Conservation (phyloP, 805 yeast genomes). For the Saturnispora kantuleensis region DNA sequence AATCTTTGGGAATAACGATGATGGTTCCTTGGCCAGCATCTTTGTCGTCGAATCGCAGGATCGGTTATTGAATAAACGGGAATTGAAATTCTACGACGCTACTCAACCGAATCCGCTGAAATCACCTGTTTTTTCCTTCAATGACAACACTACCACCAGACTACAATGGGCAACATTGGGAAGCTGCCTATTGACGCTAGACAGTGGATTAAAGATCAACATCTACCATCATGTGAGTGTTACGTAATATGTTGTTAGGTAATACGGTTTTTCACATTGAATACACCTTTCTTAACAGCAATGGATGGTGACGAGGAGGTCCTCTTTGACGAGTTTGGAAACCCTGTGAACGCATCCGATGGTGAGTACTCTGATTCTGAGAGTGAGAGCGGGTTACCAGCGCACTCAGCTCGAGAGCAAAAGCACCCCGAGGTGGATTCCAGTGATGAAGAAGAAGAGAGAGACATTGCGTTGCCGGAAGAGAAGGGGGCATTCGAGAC, state of each 20-base stretch:
- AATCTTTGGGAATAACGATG: background rate
- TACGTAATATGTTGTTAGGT: background rate
- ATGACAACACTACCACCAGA: background rate
- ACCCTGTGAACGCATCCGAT: constrained; percentile 42
- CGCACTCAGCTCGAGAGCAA: background rate
- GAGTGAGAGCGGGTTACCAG: constrained; percentile 8
- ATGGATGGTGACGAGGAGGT: constrained; percentile 37
- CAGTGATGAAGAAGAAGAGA: constrained; percentile 13
- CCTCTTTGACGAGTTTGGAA: constrained; percentile 77
- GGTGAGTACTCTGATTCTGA: constrained; percentile 32
- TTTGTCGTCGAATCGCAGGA: constrained; percentile 11
- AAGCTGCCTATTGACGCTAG: too few species aligned
- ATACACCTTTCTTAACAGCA: background rate
- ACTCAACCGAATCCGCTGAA: background rate
- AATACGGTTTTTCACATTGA: background rate
- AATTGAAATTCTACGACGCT: constrained; percentile 1
- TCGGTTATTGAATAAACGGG: background rate
- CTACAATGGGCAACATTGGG: background rate
- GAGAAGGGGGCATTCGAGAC: constrained; percentile 36
- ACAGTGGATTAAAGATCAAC: too few species aligned
- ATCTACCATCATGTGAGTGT: background rate
- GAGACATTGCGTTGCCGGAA: constrained; percentile 32
- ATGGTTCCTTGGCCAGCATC: background rate
- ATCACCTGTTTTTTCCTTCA: background rate
- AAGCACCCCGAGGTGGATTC: background rate